Conservation (phyloP, 1,284 basidiomycete genomes). For the Earliella scabrosa region DNA sequence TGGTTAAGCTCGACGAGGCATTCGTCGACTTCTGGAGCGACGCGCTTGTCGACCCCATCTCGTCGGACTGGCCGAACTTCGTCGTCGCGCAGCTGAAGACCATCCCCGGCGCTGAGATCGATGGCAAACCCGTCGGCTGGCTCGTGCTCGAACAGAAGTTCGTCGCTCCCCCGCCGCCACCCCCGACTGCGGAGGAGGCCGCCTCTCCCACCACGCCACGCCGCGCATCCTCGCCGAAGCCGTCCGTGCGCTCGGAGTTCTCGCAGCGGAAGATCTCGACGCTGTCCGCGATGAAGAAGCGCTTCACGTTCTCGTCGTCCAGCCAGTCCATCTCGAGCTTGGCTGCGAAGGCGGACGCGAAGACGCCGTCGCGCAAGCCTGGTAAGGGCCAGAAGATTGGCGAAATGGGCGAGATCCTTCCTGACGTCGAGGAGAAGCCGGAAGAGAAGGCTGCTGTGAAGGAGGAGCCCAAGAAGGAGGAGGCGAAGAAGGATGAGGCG, state of each 20-base stretch:
- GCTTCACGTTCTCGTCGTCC: conserved; percentile 60
- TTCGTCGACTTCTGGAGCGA: conserved; percentile 82
- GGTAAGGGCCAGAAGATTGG: conserved; percentile 47
- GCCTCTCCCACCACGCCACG: conserved; percentile 16
- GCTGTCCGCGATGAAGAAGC: conserved; percentile 52
- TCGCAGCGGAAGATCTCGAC: conserved; percentile 42
- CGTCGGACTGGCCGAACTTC: conserved; percentile 65
- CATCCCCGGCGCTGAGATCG: conserved; percentile 21
- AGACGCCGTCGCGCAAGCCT: conserved; percentile 34
- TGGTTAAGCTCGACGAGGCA: conserved; percentile 71
- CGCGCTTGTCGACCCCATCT: conserved; percentile 66
- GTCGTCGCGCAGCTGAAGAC: conserved; percentile 67
- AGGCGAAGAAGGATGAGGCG: conserved; percentile 16
- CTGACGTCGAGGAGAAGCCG: conserved; percentile 49
- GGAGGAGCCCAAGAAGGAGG: conserved; percentile 28
- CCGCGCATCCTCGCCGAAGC: conserved; percentile 51
- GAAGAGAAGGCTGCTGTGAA: conserved; percentile 11
- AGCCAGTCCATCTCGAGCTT: conserved; percentile 21
- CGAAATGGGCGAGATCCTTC: conserved; percentile 68
- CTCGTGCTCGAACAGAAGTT: conserved; percentile 68
- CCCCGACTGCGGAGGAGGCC: conserved; percentile 26
- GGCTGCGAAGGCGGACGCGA: conserved; percentile 17
- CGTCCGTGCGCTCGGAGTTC: conserved; percentile 50
- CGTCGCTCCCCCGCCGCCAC: conserved; percentile 42
- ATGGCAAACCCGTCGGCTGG: conserved; percentile 51